A percentile compares a stretch with the other conserved stretches of the same genome.
These are phyloP conservation scores for Tolypocladium sp. DNA, from an alignment of 2,329 filamentous ascomycete species.

Conservation along the genomic window DNA sequence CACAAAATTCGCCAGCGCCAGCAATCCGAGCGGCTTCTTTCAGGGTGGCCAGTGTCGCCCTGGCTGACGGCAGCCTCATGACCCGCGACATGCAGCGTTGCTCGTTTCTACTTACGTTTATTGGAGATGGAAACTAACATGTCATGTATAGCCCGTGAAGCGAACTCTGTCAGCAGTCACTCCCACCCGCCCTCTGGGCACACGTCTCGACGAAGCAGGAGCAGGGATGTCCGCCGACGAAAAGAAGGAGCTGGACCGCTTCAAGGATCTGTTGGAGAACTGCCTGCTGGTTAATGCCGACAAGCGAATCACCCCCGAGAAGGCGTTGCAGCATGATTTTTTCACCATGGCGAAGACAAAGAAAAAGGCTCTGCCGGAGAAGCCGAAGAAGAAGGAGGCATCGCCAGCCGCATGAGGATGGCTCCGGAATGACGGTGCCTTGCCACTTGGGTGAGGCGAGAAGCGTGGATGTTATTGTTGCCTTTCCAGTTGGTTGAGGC, in stretches of 20 bases:
- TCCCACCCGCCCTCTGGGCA: conserved; percentile 73
- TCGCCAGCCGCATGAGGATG: background rate
- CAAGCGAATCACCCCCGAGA: conserved; percentile 77
- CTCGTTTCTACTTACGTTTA: background rate
- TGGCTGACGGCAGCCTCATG: background rate
- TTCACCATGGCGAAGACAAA: conserved; percentile 38
- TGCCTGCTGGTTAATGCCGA: conserved; percentile 87
- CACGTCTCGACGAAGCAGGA: conserved; percentile 65
- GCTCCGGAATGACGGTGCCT: too few relatives aligned
- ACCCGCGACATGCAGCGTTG: background rate
- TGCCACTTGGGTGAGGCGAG: background rate
- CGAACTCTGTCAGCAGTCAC: conserved; percentile 57
- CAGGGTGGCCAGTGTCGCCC: background rate
- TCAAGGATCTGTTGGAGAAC: conserved; percentile 80
- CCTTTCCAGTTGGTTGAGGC: background rate
- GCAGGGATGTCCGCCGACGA: conserved; percentile 67
- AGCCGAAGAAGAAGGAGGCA: background rate
- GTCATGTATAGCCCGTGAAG: conserved; percentile 28
- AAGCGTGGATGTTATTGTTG: background rate
- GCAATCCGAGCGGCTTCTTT: background rate
- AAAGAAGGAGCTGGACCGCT: conserved; percentile 68
- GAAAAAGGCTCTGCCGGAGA: background rate
- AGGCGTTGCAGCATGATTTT: conserved; percentile 85
- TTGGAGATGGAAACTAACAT: background rate
- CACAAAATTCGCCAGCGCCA: background rate